Conservation (phyloP, 2,329 filamentous ascomycete species). For the Colletotrichum lindemuthianum region DNA sequence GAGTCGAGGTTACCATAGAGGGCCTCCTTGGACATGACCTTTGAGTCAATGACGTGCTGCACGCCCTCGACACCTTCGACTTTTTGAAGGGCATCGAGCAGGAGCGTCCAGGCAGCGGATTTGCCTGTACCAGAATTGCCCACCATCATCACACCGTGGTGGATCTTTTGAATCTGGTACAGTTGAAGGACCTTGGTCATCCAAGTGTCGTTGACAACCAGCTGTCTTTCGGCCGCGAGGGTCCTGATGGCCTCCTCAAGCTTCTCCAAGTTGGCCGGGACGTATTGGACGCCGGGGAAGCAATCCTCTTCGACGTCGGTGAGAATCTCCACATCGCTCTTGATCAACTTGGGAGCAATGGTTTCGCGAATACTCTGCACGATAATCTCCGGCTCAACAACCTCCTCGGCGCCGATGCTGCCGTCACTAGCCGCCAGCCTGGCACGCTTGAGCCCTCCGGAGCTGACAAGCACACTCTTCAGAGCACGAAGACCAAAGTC, state of each 20-base stretch:
- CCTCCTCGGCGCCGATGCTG: slow-evolving; percentile 71
- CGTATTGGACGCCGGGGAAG: slow-evolving; percentile 93
- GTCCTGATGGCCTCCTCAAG: slow-evolving; percentile 84
- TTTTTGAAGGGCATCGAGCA: slow-evolving; percentile 89
- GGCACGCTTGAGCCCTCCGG: slow-evolving; percentile 91
- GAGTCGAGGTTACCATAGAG: slow-evolving; percentile 96
- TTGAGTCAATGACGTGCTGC: slow-evolving; percentile 97
- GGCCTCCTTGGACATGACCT: slow-evolving; percentile 99
- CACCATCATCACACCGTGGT: slow-evolving; percentile 99
- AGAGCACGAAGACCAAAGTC: slow-evolving; percentile 97
- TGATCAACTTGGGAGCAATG: slow-evolving; percentile 96
- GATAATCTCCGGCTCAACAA: slow-evolving; percentile 95
- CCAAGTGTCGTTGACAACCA: slow-evolving; percentile 94
- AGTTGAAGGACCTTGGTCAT: slow-evolving; percentile 97
- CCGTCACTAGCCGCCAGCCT: slow-evolving; percentile 70
- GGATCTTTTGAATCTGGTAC: slow-evolving; percentile 97
- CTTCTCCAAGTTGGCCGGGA: slow-evolving; percentile 84
- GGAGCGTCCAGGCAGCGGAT: slow-evolving; percentile 91
- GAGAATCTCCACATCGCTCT: slow-evolving; percentile 91
- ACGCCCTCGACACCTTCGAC: slow-evolving; percentile 94
- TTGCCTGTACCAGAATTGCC: slow-evolving; percentile 98
- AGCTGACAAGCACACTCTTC: slow-evolving; percentile 98
- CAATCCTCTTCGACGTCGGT: slow-evolving; percentile 81
- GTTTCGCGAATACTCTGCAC: slow-evolving; percentile 98
- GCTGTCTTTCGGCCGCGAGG: slow-evolving; percentile 84